Conservation (phyloP, 441 rosid species). For the Gossypium gossypioides region DNA sequence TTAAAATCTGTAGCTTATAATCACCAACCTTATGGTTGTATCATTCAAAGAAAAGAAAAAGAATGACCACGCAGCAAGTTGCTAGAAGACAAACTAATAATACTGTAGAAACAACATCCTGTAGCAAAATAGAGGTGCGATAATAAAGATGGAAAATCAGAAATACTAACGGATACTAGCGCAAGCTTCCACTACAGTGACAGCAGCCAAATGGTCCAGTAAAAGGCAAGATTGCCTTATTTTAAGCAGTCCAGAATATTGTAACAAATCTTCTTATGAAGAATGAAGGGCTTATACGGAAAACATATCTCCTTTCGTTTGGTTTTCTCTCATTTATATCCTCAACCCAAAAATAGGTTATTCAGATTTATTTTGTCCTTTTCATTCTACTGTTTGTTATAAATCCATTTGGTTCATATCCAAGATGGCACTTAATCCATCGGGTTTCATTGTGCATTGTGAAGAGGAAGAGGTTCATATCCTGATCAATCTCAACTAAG, state of each 20-base stretch:
- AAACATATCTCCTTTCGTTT: neutral
- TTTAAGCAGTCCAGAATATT: neutral
- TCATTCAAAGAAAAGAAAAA: neutral
- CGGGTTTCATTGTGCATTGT: neutral
- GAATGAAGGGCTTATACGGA: neutral
- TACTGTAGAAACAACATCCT: neutral
- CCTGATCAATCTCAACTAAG: neutral
- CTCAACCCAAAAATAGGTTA: neutral
- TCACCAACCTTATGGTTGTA: neutral
- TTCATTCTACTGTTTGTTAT: neutral
- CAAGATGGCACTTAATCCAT: neutral
- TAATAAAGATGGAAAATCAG: neutral
- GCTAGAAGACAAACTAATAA: neutral
- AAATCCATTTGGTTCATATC: neutral
- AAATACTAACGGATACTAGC: no score
- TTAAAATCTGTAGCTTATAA: neutral
- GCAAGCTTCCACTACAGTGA: neutral
- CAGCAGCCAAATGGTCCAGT: neutral
- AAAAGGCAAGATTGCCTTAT: neutral
- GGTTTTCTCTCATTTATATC: neutral
- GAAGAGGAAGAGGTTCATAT: neutral
- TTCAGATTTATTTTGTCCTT: neutral
- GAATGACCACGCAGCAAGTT: neutral
- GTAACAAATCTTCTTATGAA: neutral
- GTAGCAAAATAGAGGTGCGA: neutral